Base-by-base conservation (phyloP, 768 basidiomycete species). In the Termitomyces sp. region DNA sequence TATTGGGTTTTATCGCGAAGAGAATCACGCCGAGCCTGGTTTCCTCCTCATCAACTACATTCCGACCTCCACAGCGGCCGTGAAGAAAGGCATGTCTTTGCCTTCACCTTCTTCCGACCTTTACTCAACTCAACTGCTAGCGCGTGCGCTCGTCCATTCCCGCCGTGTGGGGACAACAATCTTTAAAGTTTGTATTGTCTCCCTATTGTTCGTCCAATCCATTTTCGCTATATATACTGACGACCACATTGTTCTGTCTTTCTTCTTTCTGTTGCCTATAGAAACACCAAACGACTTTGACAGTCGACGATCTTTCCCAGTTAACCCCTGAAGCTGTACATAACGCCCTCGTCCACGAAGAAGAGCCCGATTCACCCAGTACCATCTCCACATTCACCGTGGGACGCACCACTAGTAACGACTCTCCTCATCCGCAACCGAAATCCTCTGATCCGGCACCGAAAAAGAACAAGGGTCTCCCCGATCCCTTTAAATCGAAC, bases 1-100 rank as follows among this genome's bases (percentile, higher is more conserved):
- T 46, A 73, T 84, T 63, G 82, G 72, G 4, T 80, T 83, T 61
- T 80, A 79, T 68, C 77, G 78, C 32, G 77, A 81, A 66, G 76
- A 79, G 62, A 61, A 68, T 31, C 73, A 74, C 29, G 65, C 61
- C 20, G 70, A 73, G 54, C 74, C 77, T 32, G 76, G 75, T 11
- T 81, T 74, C 63, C 69, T 76, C 47, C 64, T 82, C 25, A 74
- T 83, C 62, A 82, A 79, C 62, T 79, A 77, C 61, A 75, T 82
- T 31, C 81, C 82, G 20, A 63, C 72, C n/a, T 69, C 72, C 25
- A 68, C 77, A 8, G 76, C 80, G 11, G 77, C 74, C 5, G 76
- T 75, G 32, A 64, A 70, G 61, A 70, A 72, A 67, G 74, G 73
- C 75, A 59, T 49, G 70, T 53, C 63, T 57, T 17, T 40, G 32